A percentile compares a stretch with the other conserved stretches of the same genome.
Evolutionary conservation across 768 basidiomycete species (phyloP).

Genomic region (Ephemerocybe angulata): DNA sequence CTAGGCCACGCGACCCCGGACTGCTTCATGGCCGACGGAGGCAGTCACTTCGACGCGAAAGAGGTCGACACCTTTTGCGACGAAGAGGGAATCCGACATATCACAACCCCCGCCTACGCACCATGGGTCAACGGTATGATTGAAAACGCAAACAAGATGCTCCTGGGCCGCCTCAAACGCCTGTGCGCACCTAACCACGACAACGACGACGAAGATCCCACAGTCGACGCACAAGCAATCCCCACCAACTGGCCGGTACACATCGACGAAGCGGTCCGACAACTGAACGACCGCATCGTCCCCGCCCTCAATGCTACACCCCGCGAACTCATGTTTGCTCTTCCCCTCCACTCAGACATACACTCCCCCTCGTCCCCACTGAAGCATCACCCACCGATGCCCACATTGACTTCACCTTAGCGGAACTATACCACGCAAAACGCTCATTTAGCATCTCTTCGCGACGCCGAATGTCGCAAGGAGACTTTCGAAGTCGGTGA

Average conservation of each 20-base stretch:
- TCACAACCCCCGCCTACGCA: slow-evolving; percentile 29
- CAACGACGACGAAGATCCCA: slow-evolving; percentile 17
- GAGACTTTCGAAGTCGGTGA: background rate
- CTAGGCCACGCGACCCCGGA: slow-evolving; percentile 21
- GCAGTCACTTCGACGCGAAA: slow-evolving; percentile 32
- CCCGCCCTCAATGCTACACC: background rate
- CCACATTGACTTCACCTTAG: background rate
- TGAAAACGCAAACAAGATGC: slow-evolving; percentile 24
- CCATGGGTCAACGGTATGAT: slow-evolving; percentile 38
- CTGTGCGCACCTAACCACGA: slow-evolving; percentile 32
- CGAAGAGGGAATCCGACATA: slow-evolving; percentile 12
- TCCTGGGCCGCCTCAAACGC: slow-evolving; percentile 23
- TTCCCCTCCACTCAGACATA: background rate
- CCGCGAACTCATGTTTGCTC: background rate
- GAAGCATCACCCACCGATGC: background rate
- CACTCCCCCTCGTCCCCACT: background rate
- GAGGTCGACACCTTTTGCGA: slow-evolving; percentile 27
- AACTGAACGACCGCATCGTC: background rate
- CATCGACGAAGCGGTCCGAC: background rate
- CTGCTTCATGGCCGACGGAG: slow-evolving; percentile 35
- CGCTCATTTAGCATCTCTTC: background rate
- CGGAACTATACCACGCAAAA: background rate
- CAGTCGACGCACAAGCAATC: slow-evolving; percentile 11
- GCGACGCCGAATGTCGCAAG: background rate
- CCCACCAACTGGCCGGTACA: background rate